Evolutionary conservation across 2,329 filamentous ascomycete genomes (phyloP), one percentile per base, ranked within the genome.

Genomic region (Scopulariopsis brevicaulis): DNA sequence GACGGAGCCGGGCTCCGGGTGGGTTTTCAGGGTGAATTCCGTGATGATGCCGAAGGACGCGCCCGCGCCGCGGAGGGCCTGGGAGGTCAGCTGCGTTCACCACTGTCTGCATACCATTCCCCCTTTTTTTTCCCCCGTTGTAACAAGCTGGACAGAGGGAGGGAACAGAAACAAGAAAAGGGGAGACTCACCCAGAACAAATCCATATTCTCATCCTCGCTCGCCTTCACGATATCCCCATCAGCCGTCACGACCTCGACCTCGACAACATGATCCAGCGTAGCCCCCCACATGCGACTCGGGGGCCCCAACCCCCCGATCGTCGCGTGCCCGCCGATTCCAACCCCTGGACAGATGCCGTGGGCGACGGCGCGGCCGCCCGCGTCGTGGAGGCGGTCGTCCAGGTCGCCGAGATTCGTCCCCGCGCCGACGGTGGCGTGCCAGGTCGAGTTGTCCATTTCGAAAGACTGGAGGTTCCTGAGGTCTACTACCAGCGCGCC

Each of bases 291-390:
- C 75, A 81, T 81, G 22, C 81, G 73, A 5, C 80, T 83, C 61
- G 76, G 74, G n/a, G 79, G 77, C 0, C 81, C 81, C 6, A 82
- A 73, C 1, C 81, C 81, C 53, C 81, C 81, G 59, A 81, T 78
- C 2, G 79, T 82, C 3, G 79, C 76, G 63, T 84, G 81, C 0
- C 81, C 81, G 40, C 81, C 81, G 11, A 82, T 73, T 6, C 81
- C 81, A 12, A 84, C 80, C 6, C 75, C 76, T 0, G 81, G 81
- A 59, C 82, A 85, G 1, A 79, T 78, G 11, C 82, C 82, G 58
- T 85, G 82, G 0, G 82, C 72, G 56, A 85, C 77, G 2, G 81
- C 82, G n/a, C 82, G 74, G 32, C 74, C 72, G 6, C 79, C 81
- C 57, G 77, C 72, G 8, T 74, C 65, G 58, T 81, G 76, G 11